These are phyloP conservation scores for Metschnikowia koreensis DNA, from an alignment of 805 yeast genomes.

Conservation along the genomic window DNA sequence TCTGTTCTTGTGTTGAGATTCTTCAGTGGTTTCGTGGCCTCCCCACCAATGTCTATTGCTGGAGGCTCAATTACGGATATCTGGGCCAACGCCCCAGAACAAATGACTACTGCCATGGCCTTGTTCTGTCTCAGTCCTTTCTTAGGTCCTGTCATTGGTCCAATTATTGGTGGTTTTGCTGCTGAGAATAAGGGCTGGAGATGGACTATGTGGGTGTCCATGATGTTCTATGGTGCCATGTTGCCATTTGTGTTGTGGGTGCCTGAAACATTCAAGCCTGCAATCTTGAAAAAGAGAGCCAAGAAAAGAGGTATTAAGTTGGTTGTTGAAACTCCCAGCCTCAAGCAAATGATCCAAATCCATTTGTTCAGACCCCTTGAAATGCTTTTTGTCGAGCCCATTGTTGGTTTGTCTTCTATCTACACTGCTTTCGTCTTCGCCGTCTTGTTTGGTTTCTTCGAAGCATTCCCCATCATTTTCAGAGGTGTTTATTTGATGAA, in stretches of 20 bases:
- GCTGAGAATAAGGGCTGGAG: slow-evolving; percentile 46
- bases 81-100: slow-evolving; percentile 53
- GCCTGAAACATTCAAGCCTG: slow-evolving; percentile 20
- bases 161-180: slow-evolving; percentile 21
- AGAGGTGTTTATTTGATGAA: slow-evolving; percentile 60
- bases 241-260: slow-evolving; percentile 15
- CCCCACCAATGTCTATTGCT: slow-evolving; percentile 81
- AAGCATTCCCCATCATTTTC: slow-evolving; percentile 74
- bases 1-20: slow-evolving; percentile 67
- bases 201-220: slow-evolving; percentile 22
- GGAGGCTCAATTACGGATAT: slow-evolving; percentile 82
- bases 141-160: slow-evolving; percentile 23
- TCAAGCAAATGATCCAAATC: slow-evolving; percentile 46
- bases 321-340: slow-evolving; percentile 29
- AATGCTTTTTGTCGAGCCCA: slow-evolving; percentile 73
- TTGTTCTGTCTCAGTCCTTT: slow-evolving; percentile 51
- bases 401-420: slow-evolving; percentile 64
- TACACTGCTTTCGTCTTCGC: slow-evolving; percentile 77
- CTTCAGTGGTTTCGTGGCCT: slow-evolving; percentile 71
- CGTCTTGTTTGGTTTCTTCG: slow-evolving; percentile 75
- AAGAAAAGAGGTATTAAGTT: slow-evolving; percentile 54
- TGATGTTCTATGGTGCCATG: slow-evolving; percentile 20
- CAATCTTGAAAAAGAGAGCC: slow-evolving; percentile 23
- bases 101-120: slow-evolving; percentile 71
- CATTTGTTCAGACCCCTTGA: slow-evolving; percentile 62